A percentile compares a stretch with the other conserved stretches of the same genome.
These are phyloP conservation scores for Nitzschia inconspicua DNA, from an alignment of 108 stramenopile genomes.

Conservation along the genomic window DNA sequence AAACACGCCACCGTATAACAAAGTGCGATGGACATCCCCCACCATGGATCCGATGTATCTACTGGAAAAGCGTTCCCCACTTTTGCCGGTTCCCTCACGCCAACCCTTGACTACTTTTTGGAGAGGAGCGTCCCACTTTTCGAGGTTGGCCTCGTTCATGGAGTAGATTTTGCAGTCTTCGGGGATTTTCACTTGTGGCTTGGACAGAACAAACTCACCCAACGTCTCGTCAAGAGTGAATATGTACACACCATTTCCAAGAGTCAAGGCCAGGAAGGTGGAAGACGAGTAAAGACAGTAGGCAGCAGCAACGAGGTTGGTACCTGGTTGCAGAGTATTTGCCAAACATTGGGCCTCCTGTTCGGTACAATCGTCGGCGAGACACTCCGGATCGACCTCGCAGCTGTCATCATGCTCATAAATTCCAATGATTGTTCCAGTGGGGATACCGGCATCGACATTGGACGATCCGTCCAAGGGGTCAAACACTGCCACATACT, in stretches of 20 bases:
- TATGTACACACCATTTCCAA: constrained; percentile 82
- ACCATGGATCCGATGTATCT: constrained; percentile 99
- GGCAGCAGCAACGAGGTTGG: constrained; percentile 86
- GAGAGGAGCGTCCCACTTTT: constrained; percentile 83
- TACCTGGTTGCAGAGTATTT: constrained; percentile 92
- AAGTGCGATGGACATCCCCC: constrained; percentile 97
- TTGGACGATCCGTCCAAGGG: constrained; percentile 98
- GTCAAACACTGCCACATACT: constrained; percentile 90
- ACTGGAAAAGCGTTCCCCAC: constrained; percentile 57
- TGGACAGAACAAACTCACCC: constrained; percentile 94
- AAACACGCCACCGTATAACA: constrained; percentile 97
- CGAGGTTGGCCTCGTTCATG: constrained; percentile 94
- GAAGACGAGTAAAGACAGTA: constrained; percentile 97
- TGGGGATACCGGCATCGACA: constrained; percentile 97
- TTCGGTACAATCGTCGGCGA: constrained; percentile 57
- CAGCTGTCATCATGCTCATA: constrained; percentile 78
- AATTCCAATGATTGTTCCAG: constrained; percentile 94
- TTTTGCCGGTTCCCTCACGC: constrained; percentile 72
- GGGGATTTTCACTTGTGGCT: constrained; percentile 86
- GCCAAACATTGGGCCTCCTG: constrained; percentile 69
- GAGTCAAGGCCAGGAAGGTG: constrained; percentile 91
- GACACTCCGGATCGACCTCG: constrained; percentile 41
- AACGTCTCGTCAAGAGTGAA: constrained; percentile 95
- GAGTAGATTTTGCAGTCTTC: constrained; percentile 82
- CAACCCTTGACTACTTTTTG: constrained; percentile 50